phyloP scores from a whole-genome alignment of 169 alveolate genomes.

The Plasmodium cynomolgi region DNA sequence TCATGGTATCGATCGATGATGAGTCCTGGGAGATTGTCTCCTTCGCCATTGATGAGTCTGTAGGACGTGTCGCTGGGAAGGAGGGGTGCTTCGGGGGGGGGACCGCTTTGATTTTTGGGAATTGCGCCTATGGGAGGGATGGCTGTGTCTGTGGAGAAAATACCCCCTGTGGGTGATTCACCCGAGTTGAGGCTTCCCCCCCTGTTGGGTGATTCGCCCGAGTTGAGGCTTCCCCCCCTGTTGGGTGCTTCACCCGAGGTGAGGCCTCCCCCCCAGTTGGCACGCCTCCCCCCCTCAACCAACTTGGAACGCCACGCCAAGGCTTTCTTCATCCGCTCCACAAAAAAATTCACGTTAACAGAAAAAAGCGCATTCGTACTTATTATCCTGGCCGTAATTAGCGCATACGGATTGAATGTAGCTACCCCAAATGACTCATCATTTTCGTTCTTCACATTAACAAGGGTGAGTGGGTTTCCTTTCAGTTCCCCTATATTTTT shows the following conservation, averaged over 20 bases:
- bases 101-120: too few species aligned
- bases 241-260: background rate
- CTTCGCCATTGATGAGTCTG: conserved; percentile 76
- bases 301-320: conserved; percentile 43
- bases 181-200: background rate
- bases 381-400: conserved; percentile 65
- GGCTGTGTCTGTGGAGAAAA: too few species aligned
- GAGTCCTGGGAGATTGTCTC: conserved; percentile 78
- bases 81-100: background rate
- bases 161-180: too few species aligned
- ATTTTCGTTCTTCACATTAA: conserved; percentile 47
- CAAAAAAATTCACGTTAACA: conserved; percentile 55
- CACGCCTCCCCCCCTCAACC: background rate
- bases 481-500: conserved; percentile 51
- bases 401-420: conserved; percentile 53
- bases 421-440: conserved; percentile 65
- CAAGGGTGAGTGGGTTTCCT: conserved; percentile 23
- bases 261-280: background rate
- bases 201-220: too few species aligned
- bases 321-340: conserved; percentile 24
- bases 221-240: background rate
- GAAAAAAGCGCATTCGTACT: conserved; percentile 46
- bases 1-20: conserved; percentile 75
- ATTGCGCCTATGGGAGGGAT: too few species aligned
- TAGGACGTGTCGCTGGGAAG: conserved; percentile 16